Evolutionary conservation across 2,329 filamentous ascomycete species (phyloP).

Genomic region (Dothideomycetes sp.): DNA sequence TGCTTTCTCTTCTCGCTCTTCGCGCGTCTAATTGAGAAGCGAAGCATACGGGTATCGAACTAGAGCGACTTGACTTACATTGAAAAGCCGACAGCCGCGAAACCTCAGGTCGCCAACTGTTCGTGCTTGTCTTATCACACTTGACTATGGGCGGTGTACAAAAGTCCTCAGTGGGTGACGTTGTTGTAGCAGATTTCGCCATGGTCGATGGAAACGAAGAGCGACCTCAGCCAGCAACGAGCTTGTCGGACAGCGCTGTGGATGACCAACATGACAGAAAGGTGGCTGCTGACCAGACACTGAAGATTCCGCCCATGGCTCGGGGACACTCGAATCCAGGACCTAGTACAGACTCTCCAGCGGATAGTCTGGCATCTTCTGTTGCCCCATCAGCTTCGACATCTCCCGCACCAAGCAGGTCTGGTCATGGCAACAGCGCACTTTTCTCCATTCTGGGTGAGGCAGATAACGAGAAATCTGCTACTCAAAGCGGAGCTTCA

Average conservation of each 20-base stretch:
- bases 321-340: no score
- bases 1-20: not conserved
- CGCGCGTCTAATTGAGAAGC: no score
- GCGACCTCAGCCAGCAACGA: not conserved
- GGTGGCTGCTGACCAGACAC: no score
- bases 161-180: not conserved
- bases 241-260: conserved; percentile 6
- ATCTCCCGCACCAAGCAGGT: not conserved
- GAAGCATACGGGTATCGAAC: no score
- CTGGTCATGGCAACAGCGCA: not conserved
- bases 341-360: no score
- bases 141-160: not conserved
- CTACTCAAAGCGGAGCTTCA: no score
- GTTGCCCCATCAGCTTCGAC: conserved; percentile 5
- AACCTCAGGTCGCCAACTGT: not conserved
- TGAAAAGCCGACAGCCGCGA: no score
- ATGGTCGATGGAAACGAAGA: not conserved
- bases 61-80: no score
- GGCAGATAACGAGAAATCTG: no score
- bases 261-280: not conserved
- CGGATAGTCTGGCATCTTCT: conserved; percentile 2
- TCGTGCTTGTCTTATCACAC: no score
- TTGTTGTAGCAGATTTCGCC: conserved; percentile 7
- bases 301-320: no score
- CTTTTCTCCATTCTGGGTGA: conserved; percentile 2